Evolutionary conservation across 768 basidiomycete species (phyloP).

Genomic region (Naganishia friedmannii): DNA sequence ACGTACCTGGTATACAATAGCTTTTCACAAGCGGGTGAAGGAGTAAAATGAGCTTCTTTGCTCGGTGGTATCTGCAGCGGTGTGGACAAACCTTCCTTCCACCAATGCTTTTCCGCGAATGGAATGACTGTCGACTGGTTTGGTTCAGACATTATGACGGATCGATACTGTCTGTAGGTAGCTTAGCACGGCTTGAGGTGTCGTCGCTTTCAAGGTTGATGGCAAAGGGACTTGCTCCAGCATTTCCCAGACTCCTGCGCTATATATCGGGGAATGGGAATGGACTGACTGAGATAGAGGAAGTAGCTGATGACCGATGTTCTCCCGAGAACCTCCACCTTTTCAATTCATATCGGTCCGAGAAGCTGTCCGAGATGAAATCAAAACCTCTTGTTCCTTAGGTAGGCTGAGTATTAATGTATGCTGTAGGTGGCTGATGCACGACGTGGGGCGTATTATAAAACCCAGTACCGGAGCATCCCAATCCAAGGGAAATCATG

Average conservation of each 20-base stretch:
- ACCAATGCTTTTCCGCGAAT: constrained; percentile 32
- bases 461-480: too few relatives aligned
- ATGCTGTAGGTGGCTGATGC: too few relatives aligned
- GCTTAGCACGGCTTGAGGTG: not conserved
- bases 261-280: not conserved
- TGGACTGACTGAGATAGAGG: too few relatives aligned
- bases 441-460: too few relatives aligned
- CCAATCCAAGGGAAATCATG: too few relatives aligned
- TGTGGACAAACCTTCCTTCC: constrained; percentile 53
- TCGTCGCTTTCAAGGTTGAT: not conserved
- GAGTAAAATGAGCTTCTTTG: not conserved
- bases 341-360: too few relatives aligned
- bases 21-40: constrained; percentile 27
- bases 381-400: too few relatives aligned
- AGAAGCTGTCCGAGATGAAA: too few relatives aligned
- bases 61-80: not conserved
- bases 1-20: constrained; percentile 59
- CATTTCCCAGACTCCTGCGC: not conserved
- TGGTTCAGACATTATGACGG: not conserved
- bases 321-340: not conserved
- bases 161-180: not conserved
- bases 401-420: too few relatives aligned
- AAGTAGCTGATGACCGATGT: not conserved
- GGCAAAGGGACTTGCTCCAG: not conserved
- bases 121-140: constrained; percentile 23